Base-by-base conservation (phyloP, 2,329 filamentous ascomycete genomes). In the Diaporthe sp. region DNA sequence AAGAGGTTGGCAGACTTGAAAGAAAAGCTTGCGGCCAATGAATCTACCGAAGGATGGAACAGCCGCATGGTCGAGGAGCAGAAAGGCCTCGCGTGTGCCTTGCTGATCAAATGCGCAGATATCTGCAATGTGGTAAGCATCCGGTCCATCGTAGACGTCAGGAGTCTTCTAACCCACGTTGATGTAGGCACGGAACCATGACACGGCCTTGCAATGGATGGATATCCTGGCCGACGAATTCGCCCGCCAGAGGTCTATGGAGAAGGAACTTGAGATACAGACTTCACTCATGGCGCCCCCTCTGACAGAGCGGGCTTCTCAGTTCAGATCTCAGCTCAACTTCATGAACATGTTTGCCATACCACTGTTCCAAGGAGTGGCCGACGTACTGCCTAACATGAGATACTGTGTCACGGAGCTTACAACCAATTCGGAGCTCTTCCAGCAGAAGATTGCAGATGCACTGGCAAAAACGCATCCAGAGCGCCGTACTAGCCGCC, bases 321-420 rank as follows among this genome's bases (percentile, higher is more conserved):
- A 98, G 72, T 94, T 92, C 78, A 95, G 94, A 79, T 94, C 95
- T 10, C 97, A 99, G 84, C 94, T 98, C 73, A 94, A 95, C 34
- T 99, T 99, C 85, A 98, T 98, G 94, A 97, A 95, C 78, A 91
- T 98, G 80, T 98, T 98, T 83, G 97, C 96, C 22, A 92, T 96
- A 67, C 97, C 97, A 1, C 89, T 99, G 0, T 99, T 99, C 82
- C 92, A 95, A 81, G 94, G 94, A 10, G 93, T 98, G 10, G 92
- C 94, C 42, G 94, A 97, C 79, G 90, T 98, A 49, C 90, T 98
- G 81, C 96, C 97, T 2, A 91, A 90, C 31, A 94, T 98, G 92
- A 87, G 89, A 70, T 98, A 97, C 83, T 94, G 93, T 17, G 93
- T 97, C 17, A 91, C 94, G 37, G 95, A 98, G 84, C 92, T 98